Evolutionary conservation across 176 grass and related monocot species (phyloP).

Genomic region (Pontederia crassipes): DNA sequence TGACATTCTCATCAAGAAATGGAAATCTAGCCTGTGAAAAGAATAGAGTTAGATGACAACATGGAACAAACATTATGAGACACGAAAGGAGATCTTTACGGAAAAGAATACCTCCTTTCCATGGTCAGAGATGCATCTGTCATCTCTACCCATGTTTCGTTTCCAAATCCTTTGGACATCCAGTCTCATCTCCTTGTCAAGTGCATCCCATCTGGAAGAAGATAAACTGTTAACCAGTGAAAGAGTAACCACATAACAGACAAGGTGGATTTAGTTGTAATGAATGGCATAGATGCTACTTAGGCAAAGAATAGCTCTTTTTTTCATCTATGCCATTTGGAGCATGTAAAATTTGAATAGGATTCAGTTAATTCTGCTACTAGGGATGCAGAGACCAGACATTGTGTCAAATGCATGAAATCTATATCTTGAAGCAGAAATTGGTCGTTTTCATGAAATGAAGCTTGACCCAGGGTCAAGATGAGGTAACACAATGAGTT

Average conservation of each 20-base stretch:
- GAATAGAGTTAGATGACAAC: neutral
- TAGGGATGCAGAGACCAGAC: neutral
- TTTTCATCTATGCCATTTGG: no score
- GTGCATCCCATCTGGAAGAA: conserved; percentile 56
- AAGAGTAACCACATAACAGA: neutral
- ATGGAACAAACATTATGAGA: neutral
- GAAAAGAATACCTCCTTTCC: conserved; percentile 63
- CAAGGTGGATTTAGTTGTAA: neutral
- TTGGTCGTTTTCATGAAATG: no score
- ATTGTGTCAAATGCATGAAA: no score
- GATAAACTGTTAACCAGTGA: conserved; percentile 12
- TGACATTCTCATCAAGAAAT: conserved; percentile 86
- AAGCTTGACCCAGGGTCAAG: no score
- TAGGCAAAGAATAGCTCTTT: neutral
- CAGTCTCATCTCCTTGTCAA: conserved; percentile 76
- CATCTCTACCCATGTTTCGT: conserved; percentile 98
- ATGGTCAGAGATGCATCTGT: conserved; percentile 83
- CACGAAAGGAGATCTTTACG: neutral
- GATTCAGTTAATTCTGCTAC: neutral
- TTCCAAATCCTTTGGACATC: conserved; percentile 98
- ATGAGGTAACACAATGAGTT: no score
- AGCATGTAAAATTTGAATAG: no score
- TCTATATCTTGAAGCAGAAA: no score
- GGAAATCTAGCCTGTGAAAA: conserved; percentile 64
- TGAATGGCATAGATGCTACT: neutral